These are phyloP conservation scores for Claviceps humidiphila DNA, from an alignment of 2,329 filamentous ascomycete genomes.

Conservation along the genomic window DNA sequence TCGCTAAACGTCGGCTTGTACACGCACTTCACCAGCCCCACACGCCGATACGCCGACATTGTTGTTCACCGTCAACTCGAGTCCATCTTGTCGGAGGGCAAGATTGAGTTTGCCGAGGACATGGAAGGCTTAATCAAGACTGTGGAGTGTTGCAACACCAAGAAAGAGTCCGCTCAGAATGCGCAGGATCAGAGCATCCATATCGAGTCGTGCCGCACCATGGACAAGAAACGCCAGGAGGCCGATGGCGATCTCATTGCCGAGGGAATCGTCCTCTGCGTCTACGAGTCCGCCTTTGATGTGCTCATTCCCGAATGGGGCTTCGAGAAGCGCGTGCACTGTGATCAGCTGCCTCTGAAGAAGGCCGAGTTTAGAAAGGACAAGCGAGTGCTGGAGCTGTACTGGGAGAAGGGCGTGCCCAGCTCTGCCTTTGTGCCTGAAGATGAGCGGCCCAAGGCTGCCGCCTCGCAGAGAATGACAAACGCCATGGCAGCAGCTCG, in stretches of 20 bases:
- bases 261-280: slow-evolving; percentile 90
- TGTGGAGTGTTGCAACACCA: slow-evolving; percentile 91
- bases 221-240: slow-evolving; percentile 84
- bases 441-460: slow-evolving; percentile 84
- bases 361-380: slow-evolving; percentile 99
- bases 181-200: slow-evolving; percentile 98
- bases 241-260: slow-evolving; percentile 83
- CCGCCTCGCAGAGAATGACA: slow-evolving; percentile 56
- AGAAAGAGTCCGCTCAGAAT: slow-evolving; percentile 96
- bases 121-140: slow-evolving; percentile 81
- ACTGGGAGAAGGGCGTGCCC: slow-evolving; percentile 98
- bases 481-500: slow-evolving; percentile 65
- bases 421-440: slow-evolving; percentile 94
- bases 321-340: slow-evolving; percentile 98
- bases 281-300: slow-evolving; percentile 97
- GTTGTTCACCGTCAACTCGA: slow-evolving; percentile 93
- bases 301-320: slow-evolving; percentile 96
- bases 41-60: slow-evolving; percentile 86
- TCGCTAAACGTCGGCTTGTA: slow-evolving; percentile 85
- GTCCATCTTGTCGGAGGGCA: slow-evolving; percentile 66
- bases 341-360: slow-evolving; percentile 91
- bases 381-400: slow-evolving; percentile 83
- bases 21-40: slow-evolving; percentile 95
- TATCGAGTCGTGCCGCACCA: slow-evolving; percentile 89
- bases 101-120: slow-evolving; percentile 78